Evolutionary conservation across 495 filamentous ascomycete species (phyloP).

Genomic region (Neurospora pannonica): DNA sequence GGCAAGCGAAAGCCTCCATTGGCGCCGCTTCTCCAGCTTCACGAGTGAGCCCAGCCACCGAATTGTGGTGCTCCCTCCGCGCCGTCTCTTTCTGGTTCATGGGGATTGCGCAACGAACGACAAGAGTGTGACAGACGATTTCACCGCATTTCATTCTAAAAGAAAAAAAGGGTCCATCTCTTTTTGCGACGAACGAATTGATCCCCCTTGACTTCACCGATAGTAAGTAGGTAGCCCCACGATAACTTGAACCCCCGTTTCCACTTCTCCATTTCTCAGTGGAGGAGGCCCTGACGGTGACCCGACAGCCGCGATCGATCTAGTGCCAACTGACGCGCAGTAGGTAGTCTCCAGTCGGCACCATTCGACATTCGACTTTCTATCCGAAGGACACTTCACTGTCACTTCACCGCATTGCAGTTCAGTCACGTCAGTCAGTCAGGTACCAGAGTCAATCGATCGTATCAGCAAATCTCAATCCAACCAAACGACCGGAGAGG

Average conservation of each 20-base stretch:
- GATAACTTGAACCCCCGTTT: neutral
- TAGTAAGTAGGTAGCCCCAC: neutral
- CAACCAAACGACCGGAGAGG: neutral
- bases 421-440: constrained; percentile 2
- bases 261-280: neutral
- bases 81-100: neutral
- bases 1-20: neutral
- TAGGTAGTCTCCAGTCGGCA: neutral
- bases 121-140: neutral
- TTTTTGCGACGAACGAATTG: neutral
- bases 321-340: neutral
- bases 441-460: constrained; percentile 13
- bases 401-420: neutral
- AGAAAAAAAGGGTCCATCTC: neutral
- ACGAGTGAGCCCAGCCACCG: neutral
- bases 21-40: neutral
- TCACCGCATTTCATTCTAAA: neutral
- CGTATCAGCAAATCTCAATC: constrained; percentile 10
- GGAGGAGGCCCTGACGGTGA: neutral
- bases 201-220: neutral
- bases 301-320: neutral
- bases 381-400: neutral
- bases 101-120: neutral
- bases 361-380: neutral
- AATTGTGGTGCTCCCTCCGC: neutral